Evolutionary conservation across 1,284 basidiomycete genomes (phyloP).

Genomic region (Ceratobasidium theobromae): DNA sequence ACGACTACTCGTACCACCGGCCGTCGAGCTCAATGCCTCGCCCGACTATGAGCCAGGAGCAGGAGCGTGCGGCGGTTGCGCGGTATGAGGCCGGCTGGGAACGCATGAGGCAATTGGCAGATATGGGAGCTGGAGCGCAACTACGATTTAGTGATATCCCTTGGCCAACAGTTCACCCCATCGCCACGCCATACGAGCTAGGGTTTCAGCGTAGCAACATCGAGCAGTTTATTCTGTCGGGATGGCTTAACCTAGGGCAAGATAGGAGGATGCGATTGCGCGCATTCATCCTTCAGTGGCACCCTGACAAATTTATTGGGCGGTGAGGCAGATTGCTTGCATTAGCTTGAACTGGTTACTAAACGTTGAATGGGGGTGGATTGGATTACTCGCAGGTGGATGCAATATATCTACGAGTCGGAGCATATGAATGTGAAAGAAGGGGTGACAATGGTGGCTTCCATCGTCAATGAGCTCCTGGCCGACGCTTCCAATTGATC

Average conservation of each 20-base stretch:
- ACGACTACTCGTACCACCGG: background rate
- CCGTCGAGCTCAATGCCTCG: background rate
- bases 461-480: slow-evolving; percentile 1
- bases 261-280: background rate
- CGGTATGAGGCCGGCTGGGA: slow-evolving; percentile 14
- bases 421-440: background rate
- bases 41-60: background rate
- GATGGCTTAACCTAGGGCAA: background rate
- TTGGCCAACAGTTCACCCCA: slow-evolving; percentile 5
- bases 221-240: background rate
- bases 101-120: background rate
- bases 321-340: background rate
- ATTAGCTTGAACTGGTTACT: background rate
- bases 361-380: background rate
- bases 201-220: background rate
- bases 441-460: slow-evolving; percentile 6
- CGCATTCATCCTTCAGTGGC: slow-evolving; percentile 9
- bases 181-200: background rate
- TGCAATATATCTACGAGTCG: background rate
- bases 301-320: slow-evolving; percentile 23
- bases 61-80: background rate
- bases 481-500: too few species aligned
- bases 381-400: background rate
- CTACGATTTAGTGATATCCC: slow-evolving; percentile 17
- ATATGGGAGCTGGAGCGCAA: background rate